Evolutionary conservation across 2,329 filamentous ascomycete genomes (phyloP).

Genomic region (Verticillium nonalfalfae): DNA sequence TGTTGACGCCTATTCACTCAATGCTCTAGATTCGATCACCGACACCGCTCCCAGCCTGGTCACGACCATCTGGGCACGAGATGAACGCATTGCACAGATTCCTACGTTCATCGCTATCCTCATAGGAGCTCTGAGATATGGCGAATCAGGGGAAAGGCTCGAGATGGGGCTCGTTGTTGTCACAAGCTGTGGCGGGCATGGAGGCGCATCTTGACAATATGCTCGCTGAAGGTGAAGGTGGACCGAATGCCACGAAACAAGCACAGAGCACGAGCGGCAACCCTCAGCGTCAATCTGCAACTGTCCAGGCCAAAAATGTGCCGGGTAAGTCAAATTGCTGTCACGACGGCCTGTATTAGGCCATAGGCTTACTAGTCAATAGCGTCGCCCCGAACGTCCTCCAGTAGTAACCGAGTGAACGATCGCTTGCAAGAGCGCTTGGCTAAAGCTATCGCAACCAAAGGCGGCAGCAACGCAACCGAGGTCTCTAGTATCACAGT

Average conservation of each 20-base stretch:
- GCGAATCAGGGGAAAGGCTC: constrained; percentile 20
- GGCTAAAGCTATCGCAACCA: constrained; percentile 78
- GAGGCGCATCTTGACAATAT: constrained; percentile 92
- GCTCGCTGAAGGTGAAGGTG: constrained; percentile 67
- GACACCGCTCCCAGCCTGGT: not conserved
- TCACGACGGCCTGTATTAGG: not conserved
- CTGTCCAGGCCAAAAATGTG: constrained; percentile 4
- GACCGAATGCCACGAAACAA: constrained; percentile 10
- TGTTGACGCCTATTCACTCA: too few relatives aligned
- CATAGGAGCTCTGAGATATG: not conserved
- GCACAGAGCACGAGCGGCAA: constrained; percentile 15
- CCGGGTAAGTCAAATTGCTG: not conserved
- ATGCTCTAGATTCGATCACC: not conserved
- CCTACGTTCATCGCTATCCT: not conserved
- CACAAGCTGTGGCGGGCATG: constrained; percentile 86
- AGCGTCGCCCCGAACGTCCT: constrained; percentile 26
- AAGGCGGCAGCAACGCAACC: constrained; percentile 21
- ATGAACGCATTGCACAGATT: not conserved
- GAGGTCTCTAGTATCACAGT: constrained; percentile 4
- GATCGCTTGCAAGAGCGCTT: constrained; percentile 85
- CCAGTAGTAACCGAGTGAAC: constrained; percentile 58
- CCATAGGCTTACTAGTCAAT: not conserved
- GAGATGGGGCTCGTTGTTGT: constrained; percentile 75
- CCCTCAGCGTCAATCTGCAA: constrained; percentile 23
- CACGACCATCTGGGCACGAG: not conserved